Percentiles rank a stretch among this genome's conserved stretches.
These are phyloP conservation scores for Auricularia sp. DNA, from an alignment of 768 basidiomycete genomes.

Conservation along the genomic window DNA sequence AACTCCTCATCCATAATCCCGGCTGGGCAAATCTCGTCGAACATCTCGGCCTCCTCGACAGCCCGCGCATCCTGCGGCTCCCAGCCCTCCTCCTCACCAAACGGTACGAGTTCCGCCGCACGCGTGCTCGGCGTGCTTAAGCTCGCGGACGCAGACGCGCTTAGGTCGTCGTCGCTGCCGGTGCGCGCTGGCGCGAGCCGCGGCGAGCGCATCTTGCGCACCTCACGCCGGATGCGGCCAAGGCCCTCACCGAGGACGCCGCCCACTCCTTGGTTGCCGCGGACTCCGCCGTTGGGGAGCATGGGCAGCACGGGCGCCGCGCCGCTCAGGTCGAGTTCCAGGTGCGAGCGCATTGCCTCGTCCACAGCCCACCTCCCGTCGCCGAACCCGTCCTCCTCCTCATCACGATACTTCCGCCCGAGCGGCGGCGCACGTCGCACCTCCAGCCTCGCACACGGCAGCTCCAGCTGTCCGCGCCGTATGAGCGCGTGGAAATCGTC, in stretches of 20 bases:
- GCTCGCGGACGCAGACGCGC: neutral
- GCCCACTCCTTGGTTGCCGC: conserved; percentile 35
- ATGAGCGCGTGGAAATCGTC: conserved; percentile 76
- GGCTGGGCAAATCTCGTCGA: conserved; percentile 31
- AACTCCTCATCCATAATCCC: conserved; percentile 11
- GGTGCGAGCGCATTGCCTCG: conserved; percentile 59
- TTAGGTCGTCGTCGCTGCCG: neutral
- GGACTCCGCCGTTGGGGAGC: conserved; percentile 60
- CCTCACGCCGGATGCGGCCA: conserved; percentile 47
- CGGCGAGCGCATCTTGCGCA: conserved; percentile 27
- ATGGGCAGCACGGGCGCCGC: conserved; percentile 53
- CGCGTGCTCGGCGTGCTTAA: neutral
- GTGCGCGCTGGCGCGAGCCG: neutral
- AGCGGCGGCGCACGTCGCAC: conserved; percentile 22
- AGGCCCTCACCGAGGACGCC: conserved; percentile 52
- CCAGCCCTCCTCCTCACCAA: conserved; percentile 29
- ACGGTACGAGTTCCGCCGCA: conserved; percentile 5
- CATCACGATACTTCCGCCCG: neutral
- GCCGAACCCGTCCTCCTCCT: neutral
- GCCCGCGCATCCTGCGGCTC: conserved; percentile 34
- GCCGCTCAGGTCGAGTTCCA: conserved; percentile 36
- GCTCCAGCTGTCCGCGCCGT: conserved; percentile 50
- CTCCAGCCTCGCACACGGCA: conserved; percentile 46
- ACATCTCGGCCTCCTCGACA: conserved; percentile 43
- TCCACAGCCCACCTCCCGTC: conserved; percentile 45